These are phyloP conservation scores for Vitis rotundifolia DNA, from an alignment of 164 flowering plant species.

Conservation along the genomic window DNA sequence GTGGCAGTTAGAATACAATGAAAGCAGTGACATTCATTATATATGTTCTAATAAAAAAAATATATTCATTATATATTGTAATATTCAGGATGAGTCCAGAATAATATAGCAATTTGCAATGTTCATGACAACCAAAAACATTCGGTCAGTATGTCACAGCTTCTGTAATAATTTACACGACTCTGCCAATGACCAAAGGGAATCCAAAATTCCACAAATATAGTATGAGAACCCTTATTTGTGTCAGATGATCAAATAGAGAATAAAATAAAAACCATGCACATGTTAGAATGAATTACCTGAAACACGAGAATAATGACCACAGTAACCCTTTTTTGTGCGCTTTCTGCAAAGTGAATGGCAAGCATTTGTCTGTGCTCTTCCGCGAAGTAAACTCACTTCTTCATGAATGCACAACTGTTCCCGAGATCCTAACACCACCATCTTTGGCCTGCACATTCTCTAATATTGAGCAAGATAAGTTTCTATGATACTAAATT, in stretches of 20 bases:
- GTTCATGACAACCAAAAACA: too few relatives aligned
- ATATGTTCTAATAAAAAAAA: too few relatives aligned
- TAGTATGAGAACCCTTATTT: neutral
- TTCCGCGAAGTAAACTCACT: slow-evolving; percentile 75
- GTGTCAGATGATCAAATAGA: neutral
- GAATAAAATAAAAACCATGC: neutral
- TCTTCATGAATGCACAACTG: slow-evolving; percentile 91
- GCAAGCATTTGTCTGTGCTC: slow-evolving; percentile 88
- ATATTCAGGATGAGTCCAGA: too few relatives aligned
- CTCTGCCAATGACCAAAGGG: too few relatives aligned
- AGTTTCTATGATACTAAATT: neutral
- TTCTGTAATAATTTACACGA: too few relatives aligned
- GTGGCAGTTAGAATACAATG: too few relatives aligned
- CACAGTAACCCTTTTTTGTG: slow-evolving; percentile 48
- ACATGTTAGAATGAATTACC: slow-evolving; percentile 38
- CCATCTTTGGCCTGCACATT: slow-evolving; percentile 91
- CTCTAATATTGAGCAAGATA: neutral
- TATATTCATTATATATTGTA: too few relatives aligned
- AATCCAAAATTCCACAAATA: too few relatives aligned
- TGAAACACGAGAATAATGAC: slow-evolving; percentile 49
- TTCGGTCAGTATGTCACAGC: too few relatives aligned
- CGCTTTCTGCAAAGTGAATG: slow-evolving; percentile 56
- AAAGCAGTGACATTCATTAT: too few relatives aligned
- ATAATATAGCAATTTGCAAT: too few relatives aligned
- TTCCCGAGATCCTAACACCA: slow-evolving; percentile 90